These are phyloP conservation scores for Camelina hispida DNA, from an alignment of 345 rosid genomes.

Conservation along the genomic window DNA sequence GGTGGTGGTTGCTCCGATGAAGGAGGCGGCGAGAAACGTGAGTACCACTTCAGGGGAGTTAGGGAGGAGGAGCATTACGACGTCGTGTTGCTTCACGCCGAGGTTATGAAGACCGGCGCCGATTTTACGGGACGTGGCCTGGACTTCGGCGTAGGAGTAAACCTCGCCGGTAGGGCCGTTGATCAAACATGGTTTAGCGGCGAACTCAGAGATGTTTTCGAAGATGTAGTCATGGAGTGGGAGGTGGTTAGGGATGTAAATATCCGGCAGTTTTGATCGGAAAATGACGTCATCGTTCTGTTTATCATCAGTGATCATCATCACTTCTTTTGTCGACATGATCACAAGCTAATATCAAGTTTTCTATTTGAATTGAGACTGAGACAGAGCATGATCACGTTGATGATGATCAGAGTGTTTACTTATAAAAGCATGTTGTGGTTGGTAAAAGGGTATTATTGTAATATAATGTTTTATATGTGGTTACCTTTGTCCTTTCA, in stretches of 20 bases:
- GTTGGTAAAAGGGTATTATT: constrained; percentile 17
- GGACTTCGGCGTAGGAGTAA: constrained; percentile 65
- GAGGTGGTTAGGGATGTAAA: constrained; percentile 71
- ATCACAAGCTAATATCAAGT: too few relatives aligned
- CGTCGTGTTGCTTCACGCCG: constrained; percentile 66
- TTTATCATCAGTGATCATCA: neutral
- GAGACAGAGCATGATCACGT: neutral
- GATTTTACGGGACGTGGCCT: constrained; percentile 56
- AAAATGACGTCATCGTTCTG: constrained; percentile 51
- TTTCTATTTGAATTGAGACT: neutral
- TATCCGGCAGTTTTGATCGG: constrained; percentile 79
- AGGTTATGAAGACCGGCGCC: constrained; percentile 62
- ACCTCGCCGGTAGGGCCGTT: constrained; percentile 59
- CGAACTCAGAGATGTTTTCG: constrained; percentile 64
- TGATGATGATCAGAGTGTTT: constrained; percentile 5
- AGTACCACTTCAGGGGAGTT: constrained; percentile 68
- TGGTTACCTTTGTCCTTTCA: neutral
- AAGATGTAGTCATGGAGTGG: constrained; percentile 72
- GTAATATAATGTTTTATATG: neutral
- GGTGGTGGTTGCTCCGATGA: constrained; percentile 63
- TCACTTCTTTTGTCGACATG: neutral
- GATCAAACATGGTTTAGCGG: constrained; percentile 66
- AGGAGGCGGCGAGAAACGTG: constrained; percentile 71
- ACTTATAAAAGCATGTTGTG: neutral
- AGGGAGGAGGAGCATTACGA: constrained; percentile 70